Percentiles rank a stretch among this genome's conserved stretches.
Conservation (phyloP, 805 yeast species). For the Candida caryicola region DNA sequence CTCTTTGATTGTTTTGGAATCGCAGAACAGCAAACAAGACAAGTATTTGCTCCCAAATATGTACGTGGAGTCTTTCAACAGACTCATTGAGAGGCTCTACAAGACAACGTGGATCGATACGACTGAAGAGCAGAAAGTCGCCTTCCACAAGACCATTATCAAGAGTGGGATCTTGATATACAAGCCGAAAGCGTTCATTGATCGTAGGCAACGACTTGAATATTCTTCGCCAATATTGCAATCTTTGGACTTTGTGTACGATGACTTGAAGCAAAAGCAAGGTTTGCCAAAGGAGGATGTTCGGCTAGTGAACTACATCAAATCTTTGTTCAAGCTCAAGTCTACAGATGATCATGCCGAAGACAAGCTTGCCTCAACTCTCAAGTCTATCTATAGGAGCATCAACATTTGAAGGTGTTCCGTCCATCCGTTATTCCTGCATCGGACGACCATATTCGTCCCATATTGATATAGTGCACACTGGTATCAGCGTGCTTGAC, state of each 20-base stretch:
- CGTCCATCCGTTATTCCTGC: no score
- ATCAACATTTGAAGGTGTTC: no score
- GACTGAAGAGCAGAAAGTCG: conserved; percentile 12
- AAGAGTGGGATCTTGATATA: conserved; percentile 29
- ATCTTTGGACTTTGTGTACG: conserved; percentile 26
- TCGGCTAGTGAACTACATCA: conserved; percentile 18
- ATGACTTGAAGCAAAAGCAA: conserved; percentile 15
- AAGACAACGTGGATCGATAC: conserved; percentile 23
- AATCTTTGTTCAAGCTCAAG: conserved; percentile 16
- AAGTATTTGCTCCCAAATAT: conserved; percentile 17
- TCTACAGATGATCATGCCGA: conserved; percentile 11
- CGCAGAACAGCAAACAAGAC: conserved; percentile 10
- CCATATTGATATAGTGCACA: no score
- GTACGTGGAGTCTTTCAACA: conserved; percentile 23
- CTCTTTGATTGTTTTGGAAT: conserved; percentile 18
- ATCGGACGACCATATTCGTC: no score
- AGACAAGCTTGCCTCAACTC: conserved; percentile 11
- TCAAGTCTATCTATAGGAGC: conserved; percentile 11
- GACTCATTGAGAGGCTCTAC: conserved; percentile 23
- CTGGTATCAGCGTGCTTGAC: no score
- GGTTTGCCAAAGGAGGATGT: conserved; percentile 16
- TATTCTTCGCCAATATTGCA: conserved; percentile 16
- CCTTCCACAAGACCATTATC: conserved; percentile 25
- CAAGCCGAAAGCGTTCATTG: conserved; percentile 22
- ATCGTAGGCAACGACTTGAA: conserved; percentile 15